These are phyloP conservation scores for Magnusiomyces tetraspermus DNA, from an alignment of 1,139 yeast species.

Conservation along the genomic window DNA sequence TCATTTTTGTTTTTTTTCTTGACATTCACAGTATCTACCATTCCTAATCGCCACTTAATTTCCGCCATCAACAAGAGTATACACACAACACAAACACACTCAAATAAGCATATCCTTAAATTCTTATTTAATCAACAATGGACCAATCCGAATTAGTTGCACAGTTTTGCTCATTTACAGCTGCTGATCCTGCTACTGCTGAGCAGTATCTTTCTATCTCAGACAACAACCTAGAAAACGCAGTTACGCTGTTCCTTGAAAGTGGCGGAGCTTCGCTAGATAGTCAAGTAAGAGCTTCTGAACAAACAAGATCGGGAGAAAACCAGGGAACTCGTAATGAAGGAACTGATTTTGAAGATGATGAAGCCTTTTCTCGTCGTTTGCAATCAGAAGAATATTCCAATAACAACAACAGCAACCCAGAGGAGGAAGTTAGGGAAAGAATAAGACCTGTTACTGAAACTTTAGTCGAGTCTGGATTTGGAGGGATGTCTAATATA, in stretches of 20 bases:
- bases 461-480: slow-evolving; percentile 49
- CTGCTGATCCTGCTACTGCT: slow-evolving; percentile 63
- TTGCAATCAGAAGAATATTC: slow-evolving; percentile 51
- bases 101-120: too few species aligned
- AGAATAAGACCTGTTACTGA: slow-evolving; percentile 78
- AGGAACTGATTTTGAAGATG: slow-evolving; percentile 33
- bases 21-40: too few species aligned
- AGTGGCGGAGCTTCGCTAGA: slow-evolving; percentile 43
- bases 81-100: too few species aligned
- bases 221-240: slow-evolving; percentile 71
- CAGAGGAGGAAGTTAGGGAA: slow-evolving; percentile 55
- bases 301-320: neutral
- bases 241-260: slow-evolving; percentile 79
- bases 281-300: slow-evolving; percentile 22
- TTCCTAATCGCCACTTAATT: too few species aligned
- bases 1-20: too few species aligned
- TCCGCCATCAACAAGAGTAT: too few species aligned
- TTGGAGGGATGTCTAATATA: slow-evolving; percentile 30
- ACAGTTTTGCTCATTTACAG: slow-evolving; percentile 78
- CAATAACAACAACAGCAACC: slow-evolving; percentile 15
- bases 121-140: too few species aligned
- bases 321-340: slow-evolving; percentile 3
- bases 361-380: slow-evolving; percentile 53
- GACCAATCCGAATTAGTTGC: slow-evolving; percentile 42
- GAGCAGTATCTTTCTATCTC: slow-evolving; percentile 71